Evolutionary conservation across 805 yeast genomes (phyloP), one percentile per base, ranked within the genome.

Genomic region (Candida andamanensis): DNA sequence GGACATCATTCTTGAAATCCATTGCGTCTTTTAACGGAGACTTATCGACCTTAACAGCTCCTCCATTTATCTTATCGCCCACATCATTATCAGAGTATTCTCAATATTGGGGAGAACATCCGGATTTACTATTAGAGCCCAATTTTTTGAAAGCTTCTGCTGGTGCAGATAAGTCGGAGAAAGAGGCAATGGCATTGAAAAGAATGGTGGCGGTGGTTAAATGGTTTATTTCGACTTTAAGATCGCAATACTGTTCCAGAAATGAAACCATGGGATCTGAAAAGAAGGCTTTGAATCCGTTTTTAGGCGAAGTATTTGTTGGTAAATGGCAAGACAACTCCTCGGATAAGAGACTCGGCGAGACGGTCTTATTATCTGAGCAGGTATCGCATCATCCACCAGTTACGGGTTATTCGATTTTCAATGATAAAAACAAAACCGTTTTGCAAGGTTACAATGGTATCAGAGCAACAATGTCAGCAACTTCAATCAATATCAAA

Each of bases 341-440:
- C 6, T 41, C 50, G 11, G 73, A 70, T 26, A 57, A 64, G 8
- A 66, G 61, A 33, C 58, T 74, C 11, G 95, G 95, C 25, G 94
- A 85, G 40, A 84, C 95, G 16, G 60, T 77, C 9, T 66, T 90
- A 30, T 51, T 86, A 33, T 76, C 89, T 42, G 98, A 92, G 60
- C 98, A 92, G 61, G 97, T 92, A 10, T 79, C 89, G 40, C 98
- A 92, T 62, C 98, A 92, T 58, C 98, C 98, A 12, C 97, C 98
- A 16, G 80, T 84, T 21, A 89, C 97, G n/a, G 97, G 92, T 5
- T 92, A 87, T 54, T 75, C 87, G 26, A 74, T 92, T 35, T 63
- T 74, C 50, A 87, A 87, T 54, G 83, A 78, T 41, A 74, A 76
- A 48, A 71, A 80, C 55, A 71, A 79, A 20, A 80, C 81, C 16